Evolutionary conservation across 108 stramenopile species (phyloP).

Genomic region (Skeletonema tropicum): DNA sequence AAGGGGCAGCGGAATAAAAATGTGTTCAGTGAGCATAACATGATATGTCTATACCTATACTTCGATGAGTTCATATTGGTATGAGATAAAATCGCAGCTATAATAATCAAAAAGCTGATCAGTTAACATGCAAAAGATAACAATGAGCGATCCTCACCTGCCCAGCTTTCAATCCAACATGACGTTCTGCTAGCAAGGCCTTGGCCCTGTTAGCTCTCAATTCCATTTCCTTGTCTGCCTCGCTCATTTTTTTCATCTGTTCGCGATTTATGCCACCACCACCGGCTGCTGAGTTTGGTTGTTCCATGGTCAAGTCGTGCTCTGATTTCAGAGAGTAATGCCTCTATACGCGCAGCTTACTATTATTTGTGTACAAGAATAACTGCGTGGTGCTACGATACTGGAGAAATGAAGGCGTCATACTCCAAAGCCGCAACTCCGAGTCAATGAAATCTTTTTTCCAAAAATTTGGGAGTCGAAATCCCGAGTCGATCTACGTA

Average conservation of each 20-base stretch:
- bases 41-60: too few relatives aligned
- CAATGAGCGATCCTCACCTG: constrained; percentile 58
- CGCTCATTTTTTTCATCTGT: constrained; percentile 66
- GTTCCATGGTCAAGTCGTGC: constrained; percentile 1
- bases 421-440: too few relatives aligned
- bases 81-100: too few relatives aligned
- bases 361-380: too few relatives aligned
- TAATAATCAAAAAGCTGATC: neutral
- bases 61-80: too few relatives aligned
- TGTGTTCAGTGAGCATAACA: too few relatives aligned
- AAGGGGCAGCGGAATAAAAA: too few relatives aligned
- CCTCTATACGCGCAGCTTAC: too few relatives aligned
- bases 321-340: neutral
- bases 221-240: constrained; percentile 92
- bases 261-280: constrained; percentile 19
- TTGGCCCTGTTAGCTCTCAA: constrained; percentile 88
- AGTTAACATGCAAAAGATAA: constrained; percentile 4
- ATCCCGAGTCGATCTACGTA: neutral
- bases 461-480: too few relatives aligned
- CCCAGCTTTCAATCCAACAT: constrained; percentile 72
- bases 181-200: constrained; percentile 80
- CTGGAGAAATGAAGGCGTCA: too few relatives aligned
- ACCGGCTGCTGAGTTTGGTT: neutral
- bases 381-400: too few relatives aligned
- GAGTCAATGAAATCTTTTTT: too few relatives aligned